Evolutionary conservation across 768 basidiomycete species (phyloP), one percentile per base, ranked within the genome.

Genomic region (Panaeolus papilionaceus): DNA sequence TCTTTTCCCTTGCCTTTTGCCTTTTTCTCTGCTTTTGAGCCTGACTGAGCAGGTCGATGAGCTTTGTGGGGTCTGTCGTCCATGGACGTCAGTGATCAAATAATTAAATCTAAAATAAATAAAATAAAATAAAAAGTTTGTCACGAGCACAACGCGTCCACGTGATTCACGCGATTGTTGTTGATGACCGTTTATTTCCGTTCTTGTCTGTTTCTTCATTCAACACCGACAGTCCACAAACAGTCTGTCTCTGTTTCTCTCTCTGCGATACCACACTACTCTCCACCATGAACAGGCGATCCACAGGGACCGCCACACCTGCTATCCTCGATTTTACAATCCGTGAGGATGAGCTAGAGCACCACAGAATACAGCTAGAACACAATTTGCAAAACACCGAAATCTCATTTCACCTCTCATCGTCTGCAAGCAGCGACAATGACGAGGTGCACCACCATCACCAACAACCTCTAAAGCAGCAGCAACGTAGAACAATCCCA

Each of bases 61-160:
- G 91, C 82, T 77, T 96, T 96, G 79, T 97, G 94, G 37, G 85
- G 86, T 74, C 87, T 86, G 65, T 91, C 87, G 69, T 92, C 91
- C 92, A 92, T 92, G 66, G 63, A 44, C 45, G n/a, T 64, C 9
- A 49, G 42, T 58, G 42, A 51, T 51, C 33, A 38, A n/a, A 63
- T 37, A 38, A 64, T 54, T 12, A 28, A 54, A 63, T 44, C 18
- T 39, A 18, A 44, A 40, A 49, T 42, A 64, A 64, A 62, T 61
- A 66, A 66, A 54, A 64, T 18, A 39, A 68, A 38, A 23, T 63
- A 45, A 66, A 61, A 7, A 64, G 49, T 38, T 44, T 61, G 62
- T 62, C 23, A 51, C 23, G 64, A 49, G 14, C 1, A 28, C 18
- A 18, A 69, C 72, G 49, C 74, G 71, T 64, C 26, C 78, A 78